Evolutionary conservation across 768 basidiomycete genomes (phyloP), one percentile per base, ranked within the genome.

Genomic region (Cystofilobasidium ferigula): DNA sequence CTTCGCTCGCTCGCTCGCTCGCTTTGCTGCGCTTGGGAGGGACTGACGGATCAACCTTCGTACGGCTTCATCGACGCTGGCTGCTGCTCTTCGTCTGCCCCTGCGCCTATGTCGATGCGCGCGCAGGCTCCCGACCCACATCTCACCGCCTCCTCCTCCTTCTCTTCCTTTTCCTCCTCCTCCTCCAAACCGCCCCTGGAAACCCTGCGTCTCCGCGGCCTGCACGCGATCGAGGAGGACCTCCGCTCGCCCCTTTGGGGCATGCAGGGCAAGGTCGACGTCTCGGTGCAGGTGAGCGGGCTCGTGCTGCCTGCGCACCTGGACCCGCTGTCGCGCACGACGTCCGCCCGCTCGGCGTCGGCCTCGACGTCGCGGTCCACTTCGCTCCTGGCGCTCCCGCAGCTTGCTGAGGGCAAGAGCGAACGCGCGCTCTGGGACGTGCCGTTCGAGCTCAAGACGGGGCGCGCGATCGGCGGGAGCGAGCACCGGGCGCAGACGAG

Each of bases 401-500:
- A n/a, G n/a, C n/a, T n/a, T n/a, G n/a, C n/a, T n/a, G n/a, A n/a
- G n/a, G n/a, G n/a, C n/a, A n/a, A n/a, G n/a, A n/a, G n/a, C n/a
- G n/a, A n/a, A n/a, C n/a, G n/a, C n/a, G n/a, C n/a, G n/a, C n/a
- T n/a, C n/a, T 71, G 67, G 56, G 72, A 84, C 0, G 80, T 86
- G 70, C 94, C 94, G 0, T 84, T 99, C 61, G 95, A 99, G 75
- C 89, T 99, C 77, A 99, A 99, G 77, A 99, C 95, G 0, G 95
- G 95, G 1, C 81, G 87, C 35, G 78, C 86, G 0, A 78, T 82
- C 10, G 86, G 84, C 0, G 82, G 82, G 1, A 85, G 92, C 83
- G 91, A 94, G 70, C 94, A 98, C 75, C 86, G 95, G 42, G 95
- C 95, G 0, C 95, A 99, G 76, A 99, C 95, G 0, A 92, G 97